phyloP scores from a whole-genome alignment of 495 filamentous ascomycete genomes.

The Venustampulla echinocandica region DNA sequence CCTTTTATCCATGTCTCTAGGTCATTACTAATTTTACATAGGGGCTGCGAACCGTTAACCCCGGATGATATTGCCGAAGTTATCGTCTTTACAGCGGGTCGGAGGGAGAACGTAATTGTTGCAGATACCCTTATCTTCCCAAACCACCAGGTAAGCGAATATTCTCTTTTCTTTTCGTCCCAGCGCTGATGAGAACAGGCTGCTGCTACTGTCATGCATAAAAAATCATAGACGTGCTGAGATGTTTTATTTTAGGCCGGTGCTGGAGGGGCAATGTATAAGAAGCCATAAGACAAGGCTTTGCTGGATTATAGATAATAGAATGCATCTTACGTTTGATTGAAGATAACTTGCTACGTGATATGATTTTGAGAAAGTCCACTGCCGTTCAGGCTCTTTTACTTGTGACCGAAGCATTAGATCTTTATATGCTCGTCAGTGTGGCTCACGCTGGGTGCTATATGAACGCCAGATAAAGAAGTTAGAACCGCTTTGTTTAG shows the following conservation, averaged over 20 bases:
- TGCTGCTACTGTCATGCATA: constrained; percentile 45
- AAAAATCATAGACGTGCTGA: constrained; percentile 28
- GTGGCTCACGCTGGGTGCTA: too few species aligned
- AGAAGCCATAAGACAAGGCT: constrained; percentile 20
- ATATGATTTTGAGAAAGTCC: too few species aligned
- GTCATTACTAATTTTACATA: constrained; percentile 37
- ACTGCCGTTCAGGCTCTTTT: too few species aligned
- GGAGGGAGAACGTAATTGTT: constrained; percentile 90
- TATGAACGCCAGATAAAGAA: too few species aligned
- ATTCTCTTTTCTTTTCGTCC: background rate
- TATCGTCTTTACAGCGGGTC: constrained; percentile 79
- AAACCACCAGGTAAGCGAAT: constrained; percentile 75
- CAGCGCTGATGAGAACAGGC: constrained; percentile 15
- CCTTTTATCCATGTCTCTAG: background rate
- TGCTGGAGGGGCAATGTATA: constrained; percentile 30
- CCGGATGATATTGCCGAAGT: constrained; percentile 94
- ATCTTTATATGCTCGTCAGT: too few species aligned
- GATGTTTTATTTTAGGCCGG: constrained; percentile 24
- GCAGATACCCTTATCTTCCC: constrained; percentile 89
- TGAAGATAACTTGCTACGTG: too few species aligned
- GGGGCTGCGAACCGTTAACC: constrained; percentile 81
- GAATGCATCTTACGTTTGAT: background rate
- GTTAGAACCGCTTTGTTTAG: too few species aligned
- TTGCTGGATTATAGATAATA: background rate
- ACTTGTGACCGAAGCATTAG: too few species aligned